Percentiles rank a stretch among this genome's conserved stretches.
Conservation (phyloP, 1,139 yeast genomes). For the Nakaseomyces nivariensis region DNA sequence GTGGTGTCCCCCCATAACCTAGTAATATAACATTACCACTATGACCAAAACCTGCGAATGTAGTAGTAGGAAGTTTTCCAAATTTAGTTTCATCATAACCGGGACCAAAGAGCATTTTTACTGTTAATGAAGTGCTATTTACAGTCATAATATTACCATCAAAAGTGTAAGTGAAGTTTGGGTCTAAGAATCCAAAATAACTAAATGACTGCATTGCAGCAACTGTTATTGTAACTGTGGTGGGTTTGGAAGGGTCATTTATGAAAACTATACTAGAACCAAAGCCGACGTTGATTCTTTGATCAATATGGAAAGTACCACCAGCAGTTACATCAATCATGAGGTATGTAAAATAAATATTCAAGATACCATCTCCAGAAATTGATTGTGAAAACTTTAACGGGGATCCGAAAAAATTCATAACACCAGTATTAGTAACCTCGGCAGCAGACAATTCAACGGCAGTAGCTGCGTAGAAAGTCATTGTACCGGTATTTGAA, state of each 20-base stretch:
- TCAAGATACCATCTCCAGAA: background rate
- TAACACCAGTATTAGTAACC: background rate
- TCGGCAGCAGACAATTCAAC: background rate
- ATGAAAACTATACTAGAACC: background rate
- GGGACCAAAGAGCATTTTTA: background rate
- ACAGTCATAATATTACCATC: background rate
- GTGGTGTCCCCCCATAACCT: background rate
- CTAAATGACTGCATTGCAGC: background rate
- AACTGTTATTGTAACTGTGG: background rate
- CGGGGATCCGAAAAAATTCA: background rate
- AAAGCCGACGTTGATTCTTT: background rate
- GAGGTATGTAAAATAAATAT: background rate
- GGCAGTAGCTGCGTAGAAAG: background rate
- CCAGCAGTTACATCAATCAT: background rate
- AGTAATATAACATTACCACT: background rate
- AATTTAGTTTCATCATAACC: background rate
- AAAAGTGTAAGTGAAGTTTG: background rate
- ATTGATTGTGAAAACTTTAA: background rate
- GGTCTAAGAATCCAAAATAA: background rate
- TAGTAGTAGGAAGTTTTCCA: background rate
- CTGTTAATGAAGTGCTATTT: background rate
- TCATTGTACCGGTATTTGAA: background rate
- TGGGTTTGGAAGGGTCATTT: background rate
- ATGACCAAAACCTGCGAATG: background rate
- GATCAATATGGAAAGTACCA: background rate